phyloP scores from a whole-genome alignment of 768 basidiomycete species.

The Pleurotus citrinopileatus region DNA sequence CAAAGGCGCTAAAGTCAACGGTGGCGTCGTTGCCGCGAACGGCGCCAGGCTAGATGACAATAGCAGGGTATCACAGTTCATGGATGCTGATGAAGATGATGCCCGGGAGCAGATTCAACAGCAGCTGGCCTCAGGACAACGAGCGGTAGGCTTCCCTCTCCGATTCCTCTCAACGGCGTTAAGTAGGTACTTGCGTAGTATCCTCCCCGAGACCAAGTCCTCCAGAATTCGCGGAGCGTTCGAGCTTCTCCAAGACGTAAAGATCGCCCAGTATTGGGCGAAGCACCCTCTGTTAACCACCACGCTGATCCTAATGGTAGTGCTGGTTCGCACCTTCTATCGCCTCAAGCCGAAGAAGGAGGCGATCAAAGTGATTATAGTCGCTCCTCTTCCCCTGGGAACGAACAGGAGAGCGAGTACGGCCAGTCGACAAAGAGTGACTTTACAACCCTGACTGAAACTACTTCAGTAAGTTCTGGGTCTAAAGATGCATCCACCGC shows the following conservation, averaged over 20 bases:
- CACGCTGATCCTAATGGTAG: conserved; percentile 27
- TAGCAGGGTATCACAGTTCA: conserved; percentile 75
- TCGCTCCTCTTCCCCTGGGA: conserved; percentile 38
- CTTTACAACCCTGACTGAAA: conserved; percentile 39
- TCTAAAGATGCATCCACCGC: conserved; percentile 36
- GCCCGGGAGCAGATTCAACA: conserved; percentile 87
- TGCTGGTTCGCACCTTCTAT: conserved; percentile 32
- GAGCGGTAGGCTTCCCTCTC: conserved; percentile 46
- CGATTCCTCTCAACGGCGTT: neutral
- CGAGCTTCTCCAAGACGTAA: conserved; percentile 65
- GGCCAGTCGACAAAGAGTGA: conserved; percentile 42
- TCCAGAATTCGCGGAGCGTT: conserved; percentile 66
- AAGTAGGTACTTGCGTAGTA: conserved; percentile 39
- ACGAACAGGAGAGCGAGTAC: conserved; percentile 55
- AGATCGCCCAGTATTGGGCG: conserved; percentile 41
- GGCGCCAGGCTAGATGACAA: conserved; percentile 32
- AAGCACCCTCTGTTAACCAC: conserved; percentile 23
- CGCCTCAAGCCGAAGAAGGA: conserved; percentile 41
- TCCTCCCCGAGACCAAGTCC: conserved; percentile 54
- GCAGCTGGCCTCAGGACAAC: conserved; percentile 73
- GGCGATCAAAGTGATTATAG: conserved; percentile 41
- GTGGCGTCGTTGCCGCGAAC: neutral
- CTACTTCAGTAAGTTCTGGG: conserved; percentile 54
- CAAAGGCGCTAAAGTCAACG: conserved; percentile 18
- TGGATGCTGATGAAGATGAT: conserved; percentile 84